phyloP scores from a whole-genome alignment of 345 rosid genomes.

The Sisymbrium irio region DNA sequence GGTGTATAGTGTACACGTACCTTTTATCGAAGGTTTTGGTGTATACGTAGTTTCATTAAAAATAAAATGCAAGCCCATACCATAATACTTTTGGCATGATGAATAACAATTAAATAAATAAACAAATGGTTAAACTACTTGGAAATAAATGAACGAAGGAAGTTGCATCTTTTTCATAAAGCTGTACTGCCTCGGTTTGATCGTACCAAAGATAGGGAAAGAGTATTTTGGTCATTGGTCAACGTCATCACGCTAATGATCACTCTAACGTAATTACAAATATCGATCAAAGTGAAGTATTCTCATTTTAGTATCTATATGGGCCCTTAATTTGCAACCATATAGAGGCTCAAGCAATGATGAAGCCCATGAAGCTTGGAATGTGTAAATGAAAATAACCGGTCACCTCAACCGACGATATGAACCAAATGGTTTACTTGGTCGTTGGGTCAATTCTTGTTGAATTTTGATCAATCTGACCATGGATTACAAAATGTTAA shows the following conservation, averaged over 20 bases:
- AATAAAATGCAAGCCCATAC: too few relatives aligned
- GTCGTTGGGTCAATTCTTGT: background rate
- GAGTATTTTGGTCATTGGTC: conserved; percentile 13
- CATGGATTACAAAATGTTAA: too few relatives aligned
- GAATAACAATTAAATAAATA: background rate
- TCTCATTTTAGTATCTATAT: background rate
- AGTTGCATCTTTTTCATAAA: conserved; percentile 23
- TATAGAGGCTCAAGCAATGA: background rate
- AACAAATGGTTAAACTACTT: background rate
- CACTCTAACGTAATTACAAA: background rate
- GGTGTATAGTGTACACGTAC: too few relatives aligned
- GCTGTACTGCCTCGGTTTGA: conserved; percentile 24
- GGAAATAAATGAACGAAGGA: conserved; percentile 13
- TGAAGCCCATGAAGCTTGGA: background rate
- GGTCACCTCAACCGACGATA: background rate
- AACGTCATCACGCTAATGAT: conserved; percentile 18
- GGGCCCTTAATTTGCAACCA: conserved; percentile 12
- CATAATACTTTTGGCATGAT: too few relatives aligned
- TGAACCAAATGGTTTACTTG: background rate
- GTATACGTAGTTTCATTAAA: too few relatives aligned
- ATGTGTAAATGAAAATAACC: background rate
- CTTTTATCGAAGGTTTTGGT: too few relatives aligned
- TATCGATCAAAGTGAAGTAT: background rate
- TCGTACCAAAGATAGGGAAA: conserved; percentile 10
- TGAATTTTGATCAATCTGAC: background rate